phyloP scores from a whole-genome alignment of 108 stramenopile genomes.

The Licmophora abbreviata region DNA sequence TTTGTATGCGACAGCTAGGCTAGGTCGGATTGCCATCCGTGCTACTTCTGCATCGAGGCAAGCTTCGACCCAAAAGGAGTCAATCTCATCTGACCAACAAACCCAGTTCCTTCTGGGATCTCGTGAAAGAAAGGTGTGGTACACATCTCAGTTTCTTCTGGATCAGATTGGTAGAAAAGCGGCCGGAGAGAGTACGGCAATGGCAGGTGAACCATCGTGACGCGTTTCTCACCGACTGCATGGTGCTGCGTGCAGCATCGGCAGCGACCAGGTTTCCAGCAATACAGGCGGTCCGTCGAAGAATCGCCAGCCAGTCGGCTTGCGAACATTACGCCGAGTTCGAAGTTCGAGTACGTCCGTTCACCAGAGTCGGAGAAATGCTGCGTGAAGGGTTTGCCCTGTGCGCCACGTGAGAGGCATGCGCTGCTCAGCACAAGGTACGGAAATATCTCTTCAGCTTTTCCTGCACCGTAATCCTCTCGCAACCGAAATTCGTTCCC shows the following conservation, averaged over 20 bases:
- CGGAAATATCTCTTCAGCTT: conserved; percentile 34
- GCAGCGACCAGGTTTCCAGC: conserved; percentile 40
- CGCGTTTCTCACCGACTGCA: background rate
- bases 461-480: conserved; percentile 10
- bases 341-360: conserved; percentile 69
- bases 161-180: conserved; percentile 39
- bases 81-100: conserved; percentile 32
- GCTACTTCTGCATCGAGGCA: too few relatives aligned
- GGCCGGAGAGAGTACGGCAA: conserved; percentile 56
- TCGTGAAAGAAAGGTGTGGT: conserved; percentile 72
- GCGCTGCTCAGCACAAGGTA: conserved; percentile 79
- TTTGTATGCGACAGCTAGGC: too few relatives aligned
- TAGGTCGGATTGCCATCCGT: too few relatives aligned
- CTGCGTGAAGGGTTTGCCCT: conserved; percentile 38
- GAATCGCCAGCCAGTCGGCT: conserved; percentile 37
- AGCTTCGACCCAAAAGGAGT: conserved; percentile 26
- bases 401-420: conserved; percentile 73
- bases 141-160: conserved; percentile 43
- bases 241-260: conserved; percentile 10
- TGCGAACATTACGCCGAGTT: conserved; percentile 71
- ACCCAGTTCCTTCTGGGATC: conserved; percentile 28
- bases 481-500: conserved; percentile 12
- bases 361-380: conserved; percentile 11
- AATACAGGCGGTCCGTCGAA: conserved; percentile 44
- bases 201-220: conserved; percentile 57